Conservation (phyloP, 495 filamentous ascomycete species). For the Lepidopterella palustris region DNA sequence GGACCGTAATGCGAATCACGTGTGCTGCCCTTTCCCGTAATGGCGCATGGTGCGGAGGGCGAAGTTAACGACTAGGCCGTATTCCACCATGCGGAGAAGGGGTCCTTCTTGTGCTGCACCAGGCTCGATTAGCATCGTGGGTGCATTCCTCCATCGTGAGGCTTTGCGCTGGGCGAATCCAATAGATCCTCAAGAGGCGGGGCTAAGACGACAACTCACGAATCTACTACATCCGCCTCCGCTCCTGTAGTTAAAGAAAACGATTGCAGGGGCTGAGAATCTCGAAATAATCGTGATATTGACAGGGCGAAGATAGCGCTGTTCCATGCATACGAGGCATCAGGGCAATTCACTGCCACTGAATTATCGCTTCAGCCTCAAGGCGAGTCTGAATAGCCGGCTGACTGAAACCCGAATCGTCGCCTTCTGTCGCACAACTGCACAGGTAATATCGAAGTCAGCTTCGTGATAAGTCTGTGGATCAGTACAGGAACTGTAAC, state of each 20-base stretch:
- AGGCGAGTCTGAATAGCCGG: neutral
- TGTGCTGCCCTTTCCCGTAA: neutral
- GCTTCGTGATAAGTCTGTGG: too few relatives aligned
- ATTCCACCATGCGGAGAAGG: too few relatives aligned
- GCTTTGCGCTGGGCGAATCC: neutral
- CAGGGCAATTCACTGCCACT: neutral
- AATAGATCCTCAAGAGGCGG: neutral
- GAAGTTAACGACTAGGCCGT: too few relatives aligned
- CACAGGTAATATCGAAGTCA: too few relatives aligned
- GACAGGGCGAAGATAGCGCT: neutral
- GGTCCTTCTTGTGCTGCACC: too few relatives aligned
- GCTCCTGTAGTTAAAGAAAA: neutral
- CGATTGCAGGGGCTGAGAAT: neutral
- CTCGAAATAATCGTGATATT: neutral
- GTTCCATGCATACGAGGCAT: neutral
- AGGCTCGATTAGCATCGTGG: neutral
- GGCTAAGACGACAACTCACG: neutral
- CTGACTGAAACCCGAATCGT: neutral
- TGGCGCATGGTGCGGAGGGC: neutral
- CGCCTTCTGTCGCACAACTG: neutral
- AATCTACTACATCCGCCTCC: neutral
- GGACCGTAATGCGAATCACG: neutral
- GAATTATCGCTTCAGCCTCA: neutral
- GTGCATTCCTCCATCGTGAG: neutral
- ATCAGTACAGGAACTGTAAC: neutral